phyloP scores from a whole-genome alignment of 225 moss, liverwort and hornwort genomes.

The Pseudisothecium myosuroides region DNA sequence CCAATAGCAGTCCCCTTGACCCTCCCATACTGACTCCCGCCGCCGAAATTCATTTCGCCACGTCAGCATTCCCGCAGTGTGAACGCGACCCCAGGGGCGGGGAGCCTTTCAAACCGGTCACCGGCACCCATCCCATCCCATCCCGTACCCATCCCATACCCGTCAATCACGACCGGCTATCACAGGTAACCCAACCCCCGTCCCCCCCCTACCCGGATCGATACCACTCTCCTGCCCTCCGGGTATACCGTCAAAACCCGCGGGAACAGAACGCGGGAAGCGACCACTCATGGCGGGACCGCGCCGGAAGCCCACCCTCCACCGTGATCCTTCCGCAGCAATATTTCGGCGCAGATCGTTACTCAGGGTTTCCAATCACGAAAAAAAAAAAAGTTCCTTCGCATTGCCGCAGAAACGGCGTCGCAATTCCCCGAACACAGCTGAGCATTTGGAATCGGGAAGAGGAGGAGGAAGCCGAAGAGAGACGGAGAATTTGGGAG shows the following conservation, averaged over 20 bases:
- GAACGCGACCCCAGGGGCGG: not conserved
- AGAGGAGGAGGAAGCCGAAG: not conserved
- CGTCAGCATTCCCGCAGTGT: not conserved
- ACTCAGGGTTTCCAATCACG: not conserved
- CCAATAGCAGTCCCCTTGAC: not conserved
- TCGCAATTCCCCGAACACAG: not conserved
- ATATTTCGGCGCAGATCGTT: not conserved
- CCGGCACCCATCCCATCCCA: not conserved
- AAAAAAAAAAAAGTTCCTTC: too few relatives aligned
- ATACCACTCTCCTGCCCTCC: not conserved
- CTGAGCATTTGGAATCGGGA: not conserved
- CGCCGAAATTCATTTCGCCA: not conserved
- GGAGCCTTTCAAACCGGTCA: conserved; percentile 11
- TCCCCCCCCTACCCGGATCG: not conserved
- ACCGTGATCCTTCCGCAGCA: not conserved
- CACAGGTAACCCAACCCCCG: not conserved
- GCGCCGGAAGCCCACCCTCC: not conserved
- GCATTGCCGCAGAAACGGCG: not conserved
- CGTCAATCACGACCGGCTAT: not conserved
- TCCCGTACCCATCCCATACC: not conserved
- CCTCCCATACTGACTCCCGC: not conserved
- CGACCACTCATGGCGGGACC: not conserved
- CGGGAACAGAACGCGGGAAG: conserved; percentile 11
- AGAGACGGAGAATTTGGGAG: not conserved
- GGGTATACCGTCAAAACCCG: not conserved